Conservation (phyloP, 345 rosid species). For the Pseudoturritis turrita region DNA sequence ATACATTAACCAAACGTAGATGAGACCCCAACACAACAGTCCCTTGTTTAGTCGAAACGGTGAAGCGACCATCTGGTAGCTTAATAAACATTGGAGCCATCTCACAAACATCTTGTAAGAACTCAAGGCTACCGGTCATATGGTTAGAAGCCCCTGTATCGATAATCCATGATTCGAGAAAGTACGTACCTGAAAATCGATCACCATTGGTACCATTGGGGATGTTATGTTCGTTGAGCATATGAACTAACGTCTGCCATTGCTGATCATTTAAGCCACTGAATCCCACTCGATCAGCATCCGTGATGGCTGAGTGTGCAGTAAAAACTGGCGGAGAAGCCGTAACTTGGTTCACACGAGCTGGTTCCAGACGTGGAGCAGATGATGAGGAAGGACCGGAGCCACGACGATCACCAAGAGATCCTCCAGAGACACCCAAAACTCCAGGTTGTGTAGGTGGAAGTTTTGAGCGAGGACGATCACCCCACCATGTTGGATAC, state of each 20-base stretch:
- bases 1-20: too few species aligned
- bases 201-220: neutral
- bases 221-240: neutral
- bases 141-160: neutral
- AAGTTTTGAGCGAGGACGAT: neutral
- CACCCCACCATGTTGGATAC: neutral
- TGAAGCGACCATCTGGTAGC: neutral
- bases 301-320: neutral
- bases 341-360: too few species aligned
- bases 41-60: neutral
- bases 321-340: too few species aligned
- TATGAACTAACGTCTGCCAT: neutral
- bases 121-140: neutral
- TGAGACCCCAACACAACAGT: neutral
- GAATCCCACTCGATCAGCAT: neutral
- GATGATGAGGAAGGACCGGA: too few species aligned
- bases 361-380: too few species aligned
- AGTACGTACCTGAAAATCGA: neutral
- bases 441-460: too few species aligned
- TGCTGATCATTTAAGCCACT: neutral
- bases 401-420: too few species aligned
- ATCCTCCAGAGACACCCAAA: too few species aligned
- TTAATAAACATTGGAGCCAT: neutral
- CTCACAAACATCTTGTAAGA: too few species aligned
- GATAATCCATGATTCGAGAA: neutral